Conservation (phyloP, 2,329 filamentous ascomycete species). For the Ambrosiella cleistominuta region DNA sequence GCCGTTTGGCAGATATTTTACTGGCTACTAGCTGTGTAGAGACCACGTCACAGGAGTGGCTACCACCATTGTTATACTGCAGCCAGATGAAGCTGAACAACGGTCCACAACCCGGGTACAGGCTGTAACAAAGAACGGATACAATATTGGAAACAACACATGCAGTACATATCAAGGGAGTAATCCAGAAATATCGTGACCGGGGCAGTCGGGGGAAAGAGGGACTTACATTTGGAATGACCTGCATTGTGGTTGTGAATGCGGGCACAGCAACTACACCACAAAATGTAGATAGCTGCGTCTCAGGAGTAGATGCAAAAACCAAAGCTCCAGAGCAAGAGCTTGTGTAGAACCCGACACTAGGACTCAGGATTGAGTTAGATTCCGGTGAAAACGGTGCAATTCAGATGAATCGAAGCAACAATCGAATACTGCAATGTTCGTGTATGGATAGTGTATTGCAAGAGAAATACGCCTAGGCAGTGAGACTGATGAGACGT, state of each 20-base stretch:
- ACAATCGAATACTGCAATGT: no score
- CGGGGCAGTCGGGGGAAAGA: neutral
- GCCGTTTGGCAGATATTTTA: neutral
- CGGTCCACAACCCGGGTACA: neutral
- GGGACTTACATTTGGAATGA: constrained; percentile 33
- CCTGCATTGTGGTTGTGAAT: constrained; percentile 28
- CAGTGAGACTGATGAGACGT: neutral
- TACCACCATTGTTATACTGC: neutral
- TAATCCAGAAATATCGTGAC: neutral
- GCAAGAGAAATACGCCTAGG: neutral
- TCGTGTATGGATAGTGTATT: neutral
- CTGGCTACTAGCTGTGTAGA: neutral
- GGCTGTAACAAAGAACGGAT: neutral
- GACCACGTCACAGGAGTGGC: neutral
- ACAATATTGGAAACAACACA: constrained; percentile 3
- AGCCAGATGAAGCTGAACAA: neutral
- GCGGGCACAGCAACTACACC: neutral
- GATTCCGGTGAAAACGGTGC: neutral
- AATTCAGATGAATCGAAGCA: neutral
- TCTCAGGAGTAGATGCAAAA: neutral
- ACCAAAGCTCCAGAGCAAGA: neutral
- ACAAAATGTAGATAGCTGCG: neutral
- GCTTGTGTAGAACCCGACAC: neutral
- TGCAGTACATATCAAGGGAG: neutral
- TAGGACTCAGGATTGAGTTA: neutral